Evolutionary conservation across 371 early-diverging fungal genomes (phyloP).

Genomic region (Mucor indicus): DNA sequence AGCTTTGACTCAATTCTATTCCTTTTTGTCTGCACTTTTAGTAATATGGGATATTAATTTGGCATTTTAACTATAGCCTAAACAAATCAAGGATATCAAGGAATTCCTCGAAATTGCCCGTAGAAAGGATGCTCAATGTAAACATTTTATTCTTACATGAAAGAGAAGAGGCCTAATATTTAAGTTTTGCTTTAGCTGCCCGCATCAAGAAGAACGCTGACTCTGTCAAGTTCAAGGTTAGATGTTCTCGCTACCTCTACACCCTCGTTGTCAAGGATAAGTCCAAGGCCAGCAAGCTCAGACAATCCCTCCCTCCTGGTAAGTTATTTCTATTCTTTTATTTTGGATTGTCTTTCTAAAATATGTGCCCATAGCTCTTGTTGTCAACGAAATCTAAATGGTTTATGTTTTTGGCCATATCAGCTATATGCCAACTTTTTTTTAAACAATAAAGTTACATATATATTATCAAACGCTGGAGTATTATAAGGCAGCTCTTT

Average conservation of each 20-base stretch:
- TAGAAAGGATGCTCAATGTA: conserved; percentile 90
- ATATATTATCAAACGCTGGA: too few relatives aligned
- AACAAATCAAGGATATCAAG: conserved; percentile 97
- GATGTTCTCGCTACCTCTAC: conserved; percentile 97
- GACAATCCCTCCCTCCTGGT: conserved; percentile 89
- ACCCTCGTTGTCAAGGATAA: conserved; percentile 95
- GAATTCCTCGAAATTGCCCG: conserved; percentile 95
- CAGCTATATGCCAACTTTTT: too few relatives aligned
- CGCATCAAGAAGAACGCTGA: conserved; percentile 97
- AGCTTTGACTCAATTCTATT: too few relatives aligned
- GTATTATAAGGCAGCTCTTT: too few relatives aligned
- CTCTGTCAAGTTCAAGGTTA: conserved; percentile 97
- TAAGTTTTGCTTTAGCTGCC: conserved; percentile 43
- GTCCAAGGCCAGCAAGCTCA: conserved; percentile 95
- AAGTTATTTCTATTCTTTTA: conserved; percentile 66
- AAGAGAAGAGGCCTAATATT: too few relatives aligned
- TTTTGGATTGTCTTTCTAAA: conserved; percentile 32
- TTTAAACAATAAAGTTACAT: too few relatives aligned
- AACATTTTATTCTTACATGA: too few relatives aligned
- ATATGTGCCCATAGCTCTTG: conserved; percentile 8
- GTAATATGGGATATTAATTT: too few relatives aligned
- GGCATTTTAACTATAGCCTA: conserved; percentile 64
- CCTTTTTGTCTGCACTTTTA: too few relatives aligned
- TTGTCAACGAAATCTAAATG: conserved; percentile 18
- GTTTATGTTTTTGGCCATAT: neutral